These are phyloP conservation scores for Senna tora DNA, from an alignment of 306 rosid species.

Conservation along the genomic window DNA sequence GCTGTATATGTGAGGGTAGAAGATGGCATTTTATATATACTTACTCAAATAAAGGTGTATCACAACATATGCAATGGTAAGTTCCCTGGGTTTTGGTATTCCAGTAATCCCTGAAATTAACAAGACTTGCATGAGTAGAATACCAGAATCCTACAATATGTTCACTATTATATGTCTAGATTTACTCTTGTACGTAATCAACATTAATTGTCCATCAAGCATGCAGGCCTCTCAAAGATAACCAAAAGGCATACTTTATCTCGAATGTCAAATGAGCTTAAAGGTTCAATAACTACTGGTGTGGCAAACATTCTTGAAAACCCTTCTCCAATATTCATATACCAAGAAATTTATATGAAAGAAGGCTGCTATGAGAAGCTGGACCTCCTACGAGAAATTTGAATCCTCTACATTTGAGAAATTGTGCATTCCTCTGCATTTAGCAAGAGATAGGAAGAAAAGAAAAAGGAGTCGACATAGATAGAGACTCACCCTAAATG, in stretches of 20 bases:
- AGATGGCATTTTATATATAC: constrained; percentile 28
- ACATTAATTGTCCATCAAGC: constrained; percentile 5
- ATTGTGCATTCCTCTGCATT: too few species aligned
- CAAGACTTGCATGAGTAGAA: constrained; percentile 4
- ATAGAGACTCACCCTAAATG: too few species aligned
- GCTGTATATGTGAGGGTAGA: not conserved
- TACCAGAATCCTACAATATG: not conserved
- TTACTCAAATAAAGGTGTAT: constrained; percentile 88
- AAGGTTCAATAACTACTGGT: not conserved
- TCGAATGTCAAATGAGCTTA: too few species aligned
- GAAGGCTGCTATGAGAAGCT: too few species aligned
- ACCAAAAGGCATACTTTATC: not conserved
- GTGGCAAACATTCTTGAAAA: not conserved
- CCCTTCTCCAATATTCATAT: not conserved
- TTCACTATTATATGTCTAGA: not conserved
- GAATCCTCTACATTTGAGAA: too few species aligned
- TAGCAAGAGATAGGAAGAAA: too few species aligned
- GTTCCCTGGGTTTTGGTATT: constrained; percentile 77
- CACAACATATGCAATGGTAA: constrained; percentile 89
- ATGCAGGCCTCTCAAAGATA: not conserved
- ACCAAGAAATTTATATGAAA: not conserved
- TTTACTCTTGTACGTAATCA: constrained; percentile 2
- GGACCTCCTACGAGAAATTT: too few species aligned
- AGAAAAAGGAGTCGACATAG: too few species aligned
- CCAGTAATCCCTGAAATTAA: constrained; percentile 76